A percentile compares a stretch with the other conserved stretches of the same genome.
Conservation (phyloP, 495 filamentous ascomycete genomes). For the Paragyromitra xinjiangensis region DNA sequence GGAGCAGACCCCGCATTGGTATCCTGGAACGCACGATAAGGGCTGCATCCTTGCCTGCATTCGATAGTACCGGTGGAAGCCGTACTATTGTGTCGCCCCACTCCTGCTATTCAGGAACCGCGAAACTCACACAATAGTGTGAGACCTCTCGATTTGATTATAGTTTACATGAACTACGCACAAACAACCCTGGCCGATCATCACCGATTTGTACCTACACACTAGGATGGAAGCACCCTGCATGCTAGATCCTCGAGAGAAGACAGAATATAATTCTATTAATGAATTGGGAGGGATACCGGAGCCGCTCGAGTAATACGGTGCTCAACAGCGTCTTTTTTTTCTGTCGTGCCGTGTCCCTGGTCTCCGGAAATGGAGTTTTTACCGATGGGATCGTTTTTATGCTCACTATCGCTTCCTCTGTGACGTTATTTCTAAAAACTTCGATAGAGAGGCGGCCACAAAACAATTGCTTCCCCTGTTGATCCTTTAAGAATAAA, state of each 20-base stretch:
- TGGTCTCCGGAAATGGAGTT: constrained; percentile 42
- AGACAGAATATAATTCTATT: constrained; percentile 34
- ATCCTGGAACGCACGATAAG: constrained; percentile 34
- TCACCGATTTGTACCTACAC: constrained; percentile 42
- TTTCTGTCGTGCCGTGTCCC: constrained; percentile 32
- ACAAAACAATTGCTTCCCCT: constrained; percentile 5
- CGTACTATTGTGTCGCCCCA: constrained; percentile 16
- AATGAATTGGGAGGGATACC: constrained; percentile 44
- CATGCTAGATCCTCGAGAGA: constrained; percentile 20
- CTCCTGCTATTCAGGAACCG: constrained; percentile 35
- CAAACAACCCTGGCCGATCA: constrained; percentile 40
- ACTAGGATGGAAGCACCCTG: constrained; percentile 38
- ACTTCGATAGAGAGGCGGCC: constrained; percentile 10
- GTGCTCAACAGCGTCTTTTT: constrained; percentile 24
- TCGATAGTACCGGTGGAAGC: constrained; percentile 43
- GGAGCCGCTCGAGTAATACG: constrained; percentile 40
- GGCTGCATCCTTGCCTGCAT: constrained; percentile 31
- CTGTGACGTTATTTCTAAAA: constrained; percentile 41
- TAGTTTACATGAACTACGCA: constrained; percentile 28
- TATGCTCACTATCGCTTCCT: constrained; percentile 3
- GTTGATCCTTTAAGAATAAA: constrained; percentile 44
- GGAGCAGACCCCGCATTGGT: constrained; percentile 23
- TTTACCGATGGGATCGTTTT: constrained; percentile 43
- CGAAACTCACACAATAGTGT: constrained; percentile 11
- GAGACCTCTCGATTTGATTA: constrained; percentile 24